Base-by-base conservation (phyloP, 192 early-diverging fungal genomes). In the Gigaspora rosea region DNA sequence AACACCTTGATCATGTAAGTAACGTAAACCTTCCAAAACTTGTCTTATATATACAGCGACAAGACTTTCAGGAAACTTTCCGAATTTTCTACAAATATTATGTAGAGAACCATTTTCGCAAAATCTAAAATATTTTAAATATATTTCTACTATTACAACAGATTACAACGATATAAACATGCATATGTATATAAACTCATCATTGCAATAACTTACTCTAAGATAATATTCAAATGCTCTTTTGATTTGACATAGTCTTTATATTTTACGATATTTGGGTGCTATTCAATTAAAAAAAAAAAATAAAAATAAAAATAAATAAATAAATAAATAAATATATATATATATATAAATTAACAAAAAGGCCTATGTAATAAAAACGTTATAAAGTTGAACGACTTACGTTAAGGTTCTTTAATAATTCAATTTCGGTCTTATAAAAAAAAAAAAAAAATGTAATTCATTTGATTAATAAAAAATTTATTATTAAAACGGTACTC, bases 1-100 rank as follows among this genome's bases (percentile, higher is more conserved):
- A 64, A 97, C 93, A 33, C 94, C 92, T 63, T 85, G 87, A 18
- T 86, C 84, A 80, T 99, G 97, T 71, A 99, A 88, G 76, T 94
- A 97, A 22, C 87, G 85, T 66, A 98, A 86, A 10, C 97, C 97
- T 16, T 90, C 85, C 8, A 99, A 85, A 58, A 99, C 83, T 83
- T 99, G 97, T 15, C 85, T 85, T 10, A 92, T 88, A 51, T 93
- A 93, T n/a, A 90, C 88, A 16, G 89, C 91, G 20, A 91, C 89
- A 33, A 93, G 79, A 57, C 89, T 86, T 67, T 93, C 91, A 6
- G 91, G 91, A 65, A 91, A 86, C 77, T 88, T 87, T 79, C 90
- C 90, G 78, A 92, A 93, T 83, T 90, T 91, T 75, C 88, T 88
- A 76, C 89, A 86, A 36, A 93, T 84, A 76, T 83, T 90, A 48